phyloP scores from a whole-genome alignment of 129 eudicot genomes.

The Helianthus tuberosus region DNA sequence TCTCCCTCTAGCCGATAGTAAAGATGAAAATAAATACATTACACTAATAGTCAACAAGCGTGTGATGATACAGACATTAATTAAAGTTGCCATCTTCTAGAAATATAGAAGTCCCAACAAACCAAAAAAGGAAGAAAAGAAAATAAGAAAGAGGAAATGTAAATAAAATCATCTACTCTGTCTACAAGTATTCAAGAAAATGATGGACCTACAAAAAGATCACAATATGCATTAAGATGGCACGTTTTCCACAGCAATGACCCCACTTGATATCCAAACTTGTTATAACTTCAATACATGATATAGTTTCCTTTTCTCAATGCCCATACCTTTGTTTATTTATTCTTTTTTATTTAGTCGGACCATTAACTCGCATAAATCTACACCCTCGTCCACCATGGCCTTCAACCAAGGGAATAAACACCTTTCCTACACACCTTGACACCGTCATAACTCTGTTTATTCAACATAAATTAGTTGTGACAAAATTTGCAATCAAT shows the following conservation, averaged over 20 bases:
- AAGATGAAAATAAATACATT: not conserved
- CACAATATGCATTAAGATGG: constrained; percentile 12
- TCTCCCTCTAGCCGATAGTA: not conserved
- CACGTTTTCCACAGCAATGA: constrained; percentile 38
- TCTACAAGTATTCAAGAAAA: constrained; percentile 24
- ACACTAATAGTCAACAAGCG: not conserved
- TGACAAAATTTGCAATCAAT: not conserved
- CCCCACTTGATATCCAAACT: constrained; percentile 26
- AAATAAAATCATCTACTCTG: constrained; percentile 12
- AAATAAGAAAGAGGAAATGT: no score
- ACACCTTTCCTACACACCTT: no score
- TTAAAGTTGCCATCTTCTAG: constrained; percentile 10
- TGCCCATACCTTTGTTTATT: constrained; percentile 2
- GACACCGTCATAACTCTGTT: not conserved
- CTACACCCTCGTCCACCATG: no score
- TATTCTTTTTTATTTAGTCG: no score
- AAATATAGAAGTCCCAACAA: constrained; percentile 2
- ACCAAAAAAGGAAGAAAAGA: no score
- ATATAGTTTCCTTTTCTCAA: constrained; percentile 21
- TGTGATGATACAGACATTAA: not conserved
- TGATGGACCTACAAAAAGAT: constrained; percentile 24
- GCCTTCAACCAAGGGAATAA: no score
- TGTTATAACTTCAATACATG: not conserved
- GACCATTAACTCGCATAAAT: no score
- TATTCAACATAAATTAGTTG: not conserved